These are phyloP conservation scores for Polyplosphaeria fusca DNA, from an alignment of 495 filamentous ascomycete genomes.

Conservation along the genomic window DNA sequence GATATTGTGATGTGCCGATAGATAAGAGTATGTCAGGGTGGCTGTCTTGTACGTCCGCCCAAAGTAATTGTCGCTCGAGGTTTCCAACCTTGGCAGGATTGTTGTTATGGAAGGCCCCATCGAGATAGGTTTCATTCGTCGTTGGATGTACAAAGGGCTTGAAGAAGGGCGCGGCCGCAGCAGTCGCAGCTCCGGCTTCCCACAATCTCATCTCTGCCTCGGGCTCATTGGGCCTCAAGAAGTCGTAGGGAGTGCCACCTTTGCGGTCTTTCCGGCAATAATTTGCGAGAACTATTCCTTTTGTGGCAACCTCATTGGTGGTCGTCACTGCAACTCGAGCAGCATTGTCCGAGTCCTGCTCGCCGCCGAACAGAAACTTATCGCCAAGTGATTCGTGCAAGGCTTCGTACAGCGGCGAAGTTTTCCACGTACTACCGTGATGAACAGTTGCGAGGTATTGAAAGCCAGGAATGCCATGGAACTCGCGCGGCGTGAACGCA, in stretches of 20 bases:
- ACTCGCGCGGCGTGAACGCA: conserved; percentile 46
- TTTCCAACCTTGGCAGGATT: conserved; percentile 51
- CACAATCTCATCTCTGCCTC: conserved; percentile 46
- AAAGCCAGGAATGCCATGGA: conserved; percentile 41
- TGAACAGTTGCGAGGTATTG: conserved; percentile 36
- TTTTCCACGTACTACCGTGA: conserved; percentile 1
- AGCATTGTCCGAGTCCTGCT: conserved; percentile 28
- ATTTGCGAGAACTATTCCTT: conserved; percentile 49
- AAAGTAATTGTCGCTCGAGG: conserved; percentile 49
- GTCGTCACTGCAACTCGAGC: conserved; percentile 50
- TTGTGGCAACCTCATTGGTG: conserved; percentile 39
- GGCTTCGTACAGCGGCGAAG: not conserved
- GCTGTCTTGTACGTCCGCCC: conserved; percentile 42
- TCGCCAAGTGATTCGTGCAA: not conserved
- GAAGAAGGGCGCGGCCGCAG: conserved; percentile 49
- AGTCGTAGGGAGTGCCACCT: conserved; percentile 41
- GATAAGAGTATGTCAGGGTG: conserved; percentile 52
- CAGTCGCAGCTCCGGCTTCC: conserved; percentile 52
- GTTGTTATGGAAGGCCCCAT: conserved; percentile 48
- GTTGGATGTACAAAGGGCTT: conserved; percentile 45
- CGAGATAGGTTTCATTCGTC: conserved; percentile 43
- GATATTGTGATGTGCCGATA: too few relatives aligned
- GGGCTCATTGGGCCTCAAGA: conserved; percentile 47
- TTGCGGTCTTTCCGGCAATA: conserved; percentile 44
- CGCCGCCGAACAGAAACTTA: conserved; percentile 43